These are phyloP conservation scores for Chalaropsis ovoidea DNA, from an alignment of 2,329 filamentous ascomycete species.

Conservation along the genomic window DNA sequence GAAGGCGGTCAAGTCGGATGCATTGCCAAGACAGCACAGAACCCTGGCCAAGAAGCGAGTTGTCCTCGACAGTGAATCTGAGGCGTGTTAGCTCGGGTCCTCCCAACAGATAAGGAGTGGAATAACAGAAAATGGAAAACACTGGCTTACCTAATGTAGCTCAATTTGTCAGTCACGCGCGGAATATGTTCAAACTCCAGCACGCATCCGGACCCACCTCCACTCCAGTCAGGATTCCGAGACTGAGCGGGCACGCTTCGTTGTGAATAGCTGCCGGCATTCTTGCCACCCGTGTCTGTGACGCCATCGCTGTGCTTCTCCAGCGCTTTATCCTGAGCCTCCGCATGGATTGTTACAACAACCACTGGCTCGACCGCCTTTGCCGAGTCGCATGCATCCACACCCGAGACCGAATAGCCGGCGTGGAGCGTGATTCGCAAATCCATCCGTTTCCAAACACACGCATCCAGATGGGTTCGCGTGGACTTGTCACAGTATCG, in stretches of 20 bases:
- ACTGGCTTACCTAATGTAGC: slow-evolving; percentile 55
- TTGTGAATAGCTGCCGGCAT: slow-evolving; percentile 50
- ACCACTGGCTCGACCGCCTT: slow-evolving; percentile 50
- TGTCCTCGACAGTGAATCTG: slow-evolving; percentile 48
- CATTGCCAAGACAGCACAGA: slow-evolving; percentile 46
- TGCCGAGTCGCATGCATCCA: slow-evolving; percentile 3
- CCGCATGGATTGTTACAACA: slow-evolving; percentile 71
- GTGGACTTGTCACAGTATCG: slow-evolving; percentile 40
- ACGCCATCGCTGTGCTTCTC: slow-evolving; percentile 27
- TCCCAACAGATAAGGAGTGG: neutral
- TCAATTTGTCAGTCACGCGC: slow-evolving; percentile 57
- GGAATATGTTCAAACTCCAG: slow-evolving; percentile 49
- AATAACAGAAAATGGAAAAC: neutral
- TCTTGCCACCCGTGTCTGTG: slow-evolving; percentile 32
- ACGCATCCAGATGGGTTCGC: slow-evolving; percentile 38
- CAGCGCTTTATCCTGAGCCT: slow-evolving; percentile 42
- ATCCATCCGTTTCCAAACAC: slow-evolving; percentile 47
- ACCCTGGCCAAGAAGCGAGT: slow-evolving; percentile 33
- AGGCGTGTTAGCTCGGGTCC: slow-evolving; percentile 12
- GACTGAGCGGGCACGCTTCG: slow-evolving; percentile 47
- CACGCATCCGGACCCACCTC: slow-evolving; percentile 38
- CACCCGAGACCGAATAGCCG: slow-evolving; percentile 54
- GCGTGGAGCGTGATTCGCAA: slow-evolving; percentile 64
- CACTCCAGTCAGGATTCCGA: slow-evolving; percentile 54
- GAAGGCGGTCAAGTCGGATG: slow-evolving; percentile 49